phyloP scores from a whole-genome alignment of 345 rosid species.

The Citrus reticulata region DNA sequence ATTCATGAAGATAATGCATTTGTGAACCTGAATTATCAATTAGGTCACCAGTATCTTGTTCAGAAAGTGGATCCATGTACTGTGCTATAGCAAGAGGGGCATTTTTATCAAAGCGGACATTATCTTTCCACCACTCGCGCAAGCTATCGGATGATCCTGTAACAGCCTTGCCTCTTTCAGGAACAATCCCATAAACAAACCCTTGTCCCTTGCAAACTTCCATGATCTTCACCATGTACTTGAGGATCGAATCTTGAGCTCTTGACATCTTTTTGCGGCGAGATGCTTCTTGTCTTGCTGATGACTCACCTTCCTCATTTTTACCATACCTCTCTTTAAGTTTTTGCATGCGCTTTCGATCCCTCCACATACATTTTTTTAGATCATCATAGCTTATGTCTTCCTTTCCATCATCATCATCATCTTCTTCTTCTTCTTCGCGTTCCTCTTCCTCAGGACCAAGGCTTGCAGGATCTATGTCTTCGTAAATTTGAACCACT shows the following conservation, averaged over 20 bases:
- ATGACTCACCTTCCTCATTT: constrained; percentile 7
- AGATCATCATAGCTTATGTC: constrained; percentile 49
- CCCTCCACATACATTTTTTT: constrained; percentile 64
- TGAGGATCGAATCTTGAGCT: constrained; percentile 64
- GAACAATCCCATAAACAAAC: constrained; percentile 67
- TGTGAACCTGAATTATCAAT: constrained; percentile 23
- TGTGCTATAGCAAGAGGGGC: constrained; percentile 44
- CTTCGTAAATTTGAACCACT: background rate
- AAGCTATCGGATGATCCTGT: constrained; percentile 68
- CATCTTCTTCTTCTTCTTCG: background rate
- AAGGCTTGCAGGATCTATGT: background rate
- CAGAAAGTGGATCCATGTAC: constrained; percentile 23
- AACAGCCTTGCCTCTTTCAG: constrained; percentile 66
- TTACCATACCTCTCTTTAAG: constrained; percentile 23
- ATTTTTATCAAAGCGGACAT: constrained; percentile 46
- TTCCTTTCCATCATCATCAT: background rate
- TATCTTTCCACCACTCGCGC: constrained; percentile 70
- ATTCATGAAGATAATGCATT: constrained; percentile 47
- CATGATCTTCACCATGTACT: constrained; percentile 76
- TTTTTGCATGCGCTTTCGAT: constrained; percentile 44
- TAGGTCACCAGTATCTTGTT: constrained; percentile 1
- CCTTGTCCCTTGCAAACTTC: constrained; percentile 64
- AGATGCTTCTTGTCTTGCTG: constrained; percentile 27
- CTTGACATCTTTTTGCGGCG: constrained; percentile 51
- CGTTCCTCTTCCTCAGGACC: background rate